Evolutionary conservation across 768 basidiomycete species (phyloP), one percentile per base, ranked within the genome.

Genomic region (Piloderma croceum): DNA sequence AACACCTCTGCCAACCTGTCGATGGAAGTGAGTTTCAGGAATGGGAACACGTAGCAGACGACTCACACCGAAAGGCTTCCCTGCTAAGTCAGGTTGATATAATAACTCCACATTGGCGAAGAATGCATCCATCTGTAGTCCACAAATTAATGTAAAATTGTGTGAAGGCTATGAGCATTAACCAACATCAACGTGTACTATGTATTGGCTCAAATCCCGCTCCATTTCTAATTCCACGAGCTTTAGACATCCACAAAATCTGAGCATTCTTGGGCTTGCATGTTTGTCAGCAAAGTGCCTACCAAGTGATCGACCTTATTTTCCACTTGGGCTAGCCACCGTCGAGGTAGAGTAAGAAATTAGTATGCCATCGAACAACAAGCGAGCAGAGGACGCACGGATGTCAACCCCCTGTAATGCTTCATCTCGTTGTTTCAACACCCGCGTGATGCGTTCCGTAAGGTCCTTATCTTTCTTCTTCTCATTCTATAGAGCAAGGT

Each of bases 101-200:
- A 85, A 69, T 1, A 83, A 61, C 56, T 91, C 89, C 1, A 90
- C 87, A 36, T 73, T 86, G 9, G 87, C 86, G 48, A 75, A 92
- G 64, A 94, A 96, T 3, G 90, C 90, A 58, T 97, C 94, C 79
- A 93, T 91, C n/a, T n/a, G n/a, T n/a, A n/a, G n/a, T n/a, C n/a
- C n/a, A n/a, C n/a, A n/a, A n/a, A n/a, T n/a, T n/a, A n/a, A n/a
- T n/a, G n/a, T n/a, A n/a, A n/a, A n/a, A n/a, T n/a, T n/a, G n/a
- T n/a, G n/a, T n/a, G n/a, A n/a, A n/a, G n/a, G n/a, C n/a, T n/a
- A n/a, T n/a, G n/a, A n/a, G n/a, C n/a, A n/a, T n/a, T n/a, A n/a
- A n/a, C n/a, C n/a, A n/a, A n/a, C n/a, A 54, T 99, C 96, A 22
- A 96, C 81, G 56, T 98, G 92, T 5, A 97, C 87, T 44, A 99